Evolutionary conservation across 179 eudicot genomes (phyloP).

Genomic region (Carnegiea gigantea): DNA sequence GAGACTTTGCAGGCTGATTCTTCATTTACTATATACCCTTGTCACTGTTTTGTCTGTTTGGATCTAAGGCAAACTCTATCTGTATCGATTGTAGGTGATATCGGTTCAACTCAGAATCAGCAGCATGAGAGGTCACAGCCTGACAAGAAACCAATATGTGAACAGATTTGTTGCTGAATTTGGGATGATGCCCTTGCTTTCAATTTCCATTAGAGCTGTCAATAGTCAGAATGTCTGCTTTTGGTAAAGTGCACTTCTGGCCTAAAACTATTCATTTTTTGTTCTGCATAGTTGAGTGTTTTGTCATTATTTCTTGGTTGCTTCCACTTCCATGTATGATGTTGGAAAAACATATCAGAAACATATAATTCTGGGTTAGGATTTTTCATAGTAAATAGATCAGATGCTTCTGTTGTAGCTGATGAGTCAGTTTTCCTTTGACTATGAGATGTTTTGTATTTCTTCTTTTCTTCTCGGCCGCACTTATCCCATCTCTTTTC

Average conservation of each 20-base stretch:
- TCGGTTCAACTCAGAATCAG: constrained; percentile 85
- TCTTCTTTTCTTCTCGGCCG: background rate
- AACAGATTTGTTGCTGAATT: constrained; percentile 63
- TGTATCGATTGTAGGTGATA: constrained; percentile 17
- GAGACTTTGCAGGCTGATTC: background rate
- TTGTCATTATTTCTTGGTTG: constrained; percentile 6
- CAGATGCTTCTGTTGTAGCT: constrained; percentile 1
- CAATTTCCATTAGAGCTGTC: constrained; percentile 75
- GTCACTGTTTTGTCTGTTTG: background rate
- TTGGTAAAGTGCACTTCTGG: constrained; percentile 56
- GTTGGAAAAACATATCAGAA: background rate
- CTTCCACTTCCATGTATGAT: constrained; percentile 17
- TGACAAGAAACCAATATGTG: constrained; percentile 59
- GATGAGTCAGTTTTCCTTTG: background rate
- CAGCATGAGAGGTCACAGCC: constrained; percentile 82
- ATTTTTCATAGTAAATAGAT: constrained; percentile 13
- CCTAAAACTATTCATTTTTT: constrained; percentile 12
- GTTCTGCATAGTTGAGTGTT: background rate
- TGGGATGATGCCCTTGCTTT: constrained; percentile 77
- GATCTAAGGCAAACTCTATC: background rate
- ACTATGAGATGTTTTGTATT: background rate
- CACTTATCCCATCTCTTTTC: background rate
- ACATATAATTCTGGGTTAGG: constrained; percentile 2
- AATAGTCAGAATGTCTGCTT: constrained; percentile 79
- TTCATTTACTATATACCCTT: background rate